Evolutionary conservation across 345 rosid species (phyloP), one percentile per base, ranked within the genome.

Genomic region (Gossypium anomalum): DNA sequence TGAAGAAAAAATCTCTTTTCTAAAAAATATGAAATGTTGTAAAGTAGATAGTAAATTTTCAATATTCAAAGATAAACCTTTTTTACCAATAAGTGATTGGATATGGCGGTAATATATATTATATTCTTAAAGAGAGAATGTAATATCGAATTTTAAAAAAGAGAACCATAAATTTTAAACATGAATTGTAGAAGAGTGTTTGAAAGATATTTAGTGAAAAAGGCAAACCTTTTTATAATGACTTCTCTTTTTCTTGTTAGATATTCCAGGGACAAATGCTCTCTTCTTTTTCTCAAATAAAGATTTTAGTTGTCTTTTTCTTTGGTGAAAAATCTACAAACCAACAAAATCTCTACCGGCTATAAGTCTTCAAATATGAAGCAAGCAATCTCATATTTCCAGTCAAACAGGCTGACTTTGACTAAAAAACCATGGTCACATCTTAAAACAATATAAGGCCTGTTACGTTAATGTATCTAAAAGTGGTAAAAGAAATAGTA

Each of bases 361-460:
- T 1, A 7, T 38, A 23, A 4, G 64, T 62, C 69, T 17, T 48
- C 67, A 25, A 29, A 1, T 27, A 29, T 47, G 12, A 74, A 61
- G 49, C 69, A 62, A 62, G 44, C 69, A 49, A 61, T 6, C 14
- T 19, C 58, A 44, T 12, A 20, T 20, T 64, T 38, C 29, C 19
- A 38, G n/a, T 64, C 72, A 65, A 65, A 51, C 9, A 3, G 52
- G 0, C 9, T 23, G 77, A 65, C 77, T 75, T 75, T 53, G 53
- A 49, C 55, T 1, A 41, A 53, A 75, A 38, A 48, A 5, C 5
- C 51, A 9, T 15, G 15, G 52, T 48, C 34, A 55, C 74, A 4
- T 43, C 52, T 20, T 17, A 14, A 44, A 41, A 22, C 22, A n/a
- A 17, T 45, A 73, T 73, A 49, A n/a, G 62, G 17, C 0, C 14